These are phyloP conservation scores for Anethum foeniculum DNA, from an alignment of 140 eudicot species.

Conservation along the genomic window DNA sequence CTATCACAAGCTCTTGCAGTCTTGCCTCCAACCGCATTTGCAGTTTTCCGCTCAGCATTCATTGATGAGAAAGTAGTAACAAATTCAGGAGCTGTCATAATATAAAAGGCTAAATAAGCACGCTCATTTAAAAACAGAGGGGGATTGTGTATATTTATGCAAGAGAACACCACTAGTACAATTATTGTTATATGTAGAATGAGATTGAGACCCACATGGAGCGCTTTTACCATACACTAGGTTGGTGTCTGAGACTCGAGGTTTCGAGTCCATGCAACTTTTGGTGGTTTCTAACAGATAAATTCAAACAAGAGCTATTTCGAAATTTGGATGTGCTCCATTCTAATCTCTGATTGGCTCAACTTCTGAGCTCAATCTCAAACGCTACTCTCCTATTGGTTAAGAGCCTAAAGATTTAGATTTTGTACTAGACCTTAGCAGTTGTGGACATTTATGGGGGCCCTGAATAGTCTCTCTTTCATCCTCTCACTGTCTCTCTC, in stretches of 20 bases:
- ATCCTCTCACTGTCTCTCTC: conserved; percentile 1
- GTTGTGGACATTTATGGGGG: conserved; percentile 6
- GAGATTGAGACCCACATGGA: conserved; percentile 8
- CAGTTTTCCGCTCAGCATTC: conserved; percentile 36
- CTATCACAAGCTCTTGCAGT: conserved; percentile 63
- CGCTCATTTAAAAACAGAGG: neutral
- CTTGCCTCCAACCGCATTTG: conserved; percentile 53
- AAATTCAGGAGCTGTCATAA: conserved; percentile 13
- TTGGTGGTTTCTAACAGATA: conserved; percentile 17
- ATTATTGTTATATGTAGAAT: neutral
- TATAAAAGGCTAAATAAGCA: neutral
- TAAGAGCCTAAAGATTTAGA: conserved; percentile 19
- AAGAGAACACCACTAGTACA: neutral
- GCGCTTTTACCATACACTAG: conserved; percentile 9
- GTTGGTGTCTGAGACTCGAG: neutral
- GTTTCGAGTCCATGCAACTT: conserved; percentile 30
- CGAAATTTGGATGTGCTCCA: conserved; percentile 17
- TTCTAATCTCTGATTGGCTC: conserved; percentile 52
- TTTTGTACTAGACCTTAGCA: conserved; percentile 37
- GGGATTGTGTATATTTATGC: conserved; percentile 2
- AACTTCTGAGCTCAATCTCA: conserved; percentile 33
- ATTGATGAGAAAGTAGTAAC: conserved; percentile 12
- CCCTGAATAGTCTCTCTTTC: neutral
- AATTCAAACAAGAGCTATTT: conserved; percentile 11
- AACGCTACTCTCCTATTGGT: conserved; percentile 42